phyloP scores from a whole-genome alignment of 441 rosid species.

The Bocquillonia castaneifolia region DNA sequence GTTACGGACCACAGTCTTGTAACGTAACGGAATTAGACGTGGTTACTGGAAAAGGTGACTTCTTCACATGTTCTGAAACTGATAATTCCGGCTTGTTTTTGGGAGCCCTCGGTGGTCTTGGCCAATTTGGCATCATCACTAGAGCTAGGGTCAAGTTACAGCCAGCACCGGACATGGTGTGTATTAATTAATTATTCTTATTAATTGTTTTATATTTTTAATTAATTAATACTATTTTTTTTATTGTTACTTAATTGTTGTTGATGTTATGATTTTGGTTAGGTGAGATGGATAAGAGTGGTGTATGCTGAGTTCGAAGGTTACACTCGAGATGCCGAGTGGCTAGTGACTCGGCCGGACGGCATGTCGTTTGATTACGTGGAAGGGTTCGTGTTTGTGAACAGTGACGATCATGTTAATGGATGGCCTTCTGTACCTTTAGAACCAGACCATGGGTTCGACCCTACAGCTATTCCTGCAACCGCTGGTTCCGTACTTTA shows the following conservation, averaged over 20 bases:
- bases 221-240: too few relatives aligned
- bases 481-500: slow-evolving; percentile 71
- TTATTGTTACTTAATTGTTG: slow-evolving; percentile 7
- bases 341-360: slow-evolving; percentile 51
- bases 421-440: slow-evolving; percentile 81
- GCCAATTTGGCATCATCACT: slow-evolving; percentile 87
- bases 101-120: slow-evolving; percentile 74
- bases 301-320: slow-evolving; percentile 69
- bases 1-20: slow-evolving; percentile 75
- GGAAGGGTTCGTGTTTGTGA: slow-evolving; percentile 82
- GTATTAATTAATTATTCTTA: slow-evolving; percentile 10
- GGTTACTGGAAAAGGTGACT: slow-evolving; percentile 70
- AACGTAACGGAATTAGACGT: slow-evolving; percentile 88
- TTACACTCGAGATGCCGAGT: slow-evolving; percentile 69
- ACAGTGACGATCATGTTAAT: slow-evolving; percentile 69
- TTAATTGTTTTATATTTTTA: neutral
- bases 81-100: slow-evolving; percentile 63
- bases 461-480: slow-evolving; percentile 38
- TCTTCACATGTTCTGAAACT: slow-evolving; percentile 46
- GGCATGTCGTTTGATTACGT: slow-evolving; percentile 71
- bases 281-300: slow-evolving; percentile 92
- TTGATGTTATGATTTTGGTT: slow-evolving; percentile 18
- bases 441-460: slow-evolving; percentile 35
- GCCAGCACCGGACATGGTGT: slow-evolving; percentile 75
- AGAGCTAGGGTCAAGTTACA: slow-evolving; percentile 67